Evolutionary conservation across 2,329 filamentous ascomycete species (phyloP), one percentile per base, ranked within the genome.

Genomic region (Claviceps purpurea): DNA sequence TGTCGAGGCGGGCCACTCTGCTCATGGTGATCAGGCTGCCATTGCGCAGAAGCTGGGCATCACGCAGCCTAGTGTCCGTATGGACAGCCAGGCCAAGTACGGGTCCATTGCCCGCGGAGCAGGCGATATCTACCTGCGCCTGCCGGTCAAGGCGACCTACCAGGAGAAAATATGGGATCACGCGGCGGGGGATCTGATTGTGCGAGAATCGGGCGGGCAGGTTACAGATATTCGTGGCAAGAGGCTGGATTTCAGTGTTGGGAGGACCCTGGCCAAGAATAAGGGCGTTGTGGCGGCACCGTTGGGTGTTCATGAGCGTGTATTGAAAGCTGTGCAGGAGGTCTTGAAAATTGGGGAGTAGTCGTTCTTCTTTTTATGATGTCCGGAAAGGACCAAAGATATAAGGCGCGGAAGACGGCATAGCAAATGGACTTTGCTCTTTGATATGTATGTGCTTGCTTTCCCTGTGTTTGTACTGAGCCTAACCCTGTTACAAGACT

Each of bases 111-210:
- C 93, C 39, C 79, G 93, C 56, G 93, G 93, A 46, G 89, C 90
- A 5, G 93, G 90, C 49, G 93, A 98, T 64, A 84, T 98, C 58
- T 98, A 98, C 71, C 78, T 98, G 53, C 81, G 94, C 51, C 73
- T 98, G 54, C 93, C 93, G 3, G 85, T 88, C 55, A 86, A 81
- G 65, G 85, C 84, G 60, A 84, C 85, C 51, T 98, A 98, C 72
- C 82, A 95, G 67, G 93, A 98, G 77, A 98, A 98, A 80, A 98
- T 98, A 60, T 98, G 93, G 93, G 93, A 98, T 65, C 93, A 98
- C 68, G 93, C 93, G 18, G 93, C 91, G 13, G 93, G 93, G 42
- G 90, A 95, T 62, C 72, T 98, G 54, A 90, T 98, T 59, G 93
- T 97, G 42, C 78, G 90, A 53, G 94, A 98, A 71, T 89, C 93